Evolutionary conservation across 2,329 filamentous ascomycete genomes (phyloP), one percentile per base, ranked within the genome.

Genomic region (Cercospora zeae-maydis): DNA sequence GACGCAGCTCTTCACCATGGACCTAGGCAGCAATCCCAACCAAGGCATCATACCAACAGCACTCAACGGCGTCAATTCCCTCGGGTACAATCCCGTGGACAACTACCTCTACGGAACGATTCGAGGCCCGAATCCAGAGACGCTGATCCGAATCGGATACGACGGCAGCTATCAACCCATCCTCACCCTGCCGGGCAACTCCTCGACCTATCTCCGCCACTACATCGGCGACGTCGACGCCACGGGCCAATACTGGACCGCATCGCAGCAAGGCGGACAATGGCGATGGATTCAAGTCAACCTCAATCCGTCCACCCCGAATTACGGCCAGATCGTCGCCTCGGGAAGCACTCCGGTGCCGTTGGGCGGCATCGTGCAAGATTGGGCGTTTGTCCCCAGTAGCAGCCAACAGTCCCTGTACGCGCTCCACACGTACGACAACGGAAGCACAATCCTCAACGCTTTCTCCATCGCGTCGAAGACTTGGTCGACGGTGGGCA

Each of bases 81-180:
- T 66, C 27, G 64, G 34, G 6, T 64, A 60, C 56, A 66, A 66
- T 30, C 39, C 56, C 2, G 24, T 62, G 7, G 62, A 66, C 51
- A 60, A 27, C 21, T 66, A 66, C 33, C 45, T 66, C 13, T 66
- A 66, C 27, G 55, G 53, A 2, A 66, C 59, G 1, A 49, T 62
- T 51, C 64, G 64, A 21, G 62, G 59, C 4, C n/a, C 31, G 4
- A 49, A 37, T 24, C 55, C 54, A 8, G 64, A 62, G 24, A 30
- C 19, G 9, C 49, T 63, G 24, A 31, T 21, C 36, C 61, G 61
- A 14, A 16, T 63, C 31, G 58, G 61, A 8, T 63, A 60, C n/a
- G 54, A 66, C 21, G 57, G 61, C 1, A 59, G 27, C 11, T 13
- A 47, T 7, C 63, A 62, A 13, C 31, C 31, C 1, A 36, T 64